Evolutionary conservation across 495 filamentous ascomycete species (phyloP), one percentile per base, ranked within the genome.

Genomic region (Xylaria castorea): DNA sequence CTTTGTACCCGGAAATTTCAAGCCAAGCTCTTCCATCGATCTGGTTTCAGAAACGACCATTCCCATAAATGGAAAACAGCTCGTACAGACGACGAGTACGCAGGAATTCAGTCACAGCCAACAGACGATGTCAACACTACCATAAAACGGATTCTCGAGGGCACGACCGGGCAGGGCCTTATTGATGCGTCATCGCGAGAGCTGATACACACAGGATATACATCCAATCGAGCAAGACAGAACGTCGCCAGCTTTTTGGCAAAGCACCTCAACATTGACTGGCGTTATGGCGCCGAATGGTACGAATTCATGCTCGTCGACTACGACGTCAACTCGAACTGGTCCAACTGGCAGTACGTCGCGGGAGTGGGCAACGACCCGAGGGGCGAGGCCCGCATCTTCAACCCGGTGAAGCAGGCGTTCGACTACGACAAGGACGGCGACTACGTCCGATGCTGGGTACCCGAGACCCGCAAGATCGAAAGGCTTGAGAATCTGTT

Each of bases 281-380:
- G 92, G 92, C 85, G 91, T 9, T 81, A 92, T 32, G 92, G 92
- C 5, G 92, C 90, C 5, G 92, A 94, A 78, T 94, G 91, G 91
- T 93, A 93, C 77, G 92, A 93, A 77, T 85, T 84, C 72, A 76
- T 90, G 69, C 85, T 93, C 14, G 82, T 89, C 40, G 92, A 93
- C 76, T 93, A 93, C 77, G 92, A 94, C 73, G 82, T 91, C 14
- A 86, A 85, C 44, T 89, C 84, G 60, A 93, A 94, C 76, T 94
- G 91, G 91, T 89, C 89, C 48, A 93, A 92, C 75, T 94, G 91
- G 92, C 91, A 92, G 80, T 93, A 93, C 74, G 86, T 88, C 9
- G 85, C 91, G 0, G 92, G 92, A 8, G 91, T 93, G 0, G 92
- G 92, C 27, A 93, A 93, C 76, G 92, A 93, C 75, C 92, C 91